Conservation (phyloP, 2,329 filamentous ascomycete genomes). For the Juglanconis juglandina region DNA sequence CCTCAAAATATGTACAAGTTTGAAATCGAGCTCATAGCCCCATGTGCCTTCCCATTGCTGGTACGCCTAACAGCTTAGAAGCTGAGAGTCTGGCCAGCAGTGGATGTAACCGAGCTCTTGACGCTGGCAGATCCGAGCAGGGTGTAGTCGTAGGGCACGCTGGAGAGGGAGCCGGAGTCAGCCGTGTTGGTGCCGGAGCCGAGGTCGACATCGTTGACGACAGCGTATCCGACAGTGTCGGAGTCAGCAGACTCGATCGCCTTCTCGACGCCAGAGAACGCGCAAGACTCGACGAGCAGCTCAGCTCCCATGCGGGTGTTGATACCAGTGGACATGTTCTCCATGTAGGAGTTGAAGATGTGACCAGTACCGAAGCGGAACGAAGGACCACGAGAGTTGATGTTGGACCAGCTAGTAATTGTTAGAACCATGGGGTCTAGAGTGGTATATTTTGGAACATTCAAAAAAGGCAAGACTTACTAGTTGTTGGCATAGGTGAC, state of each 20-base stretch:
- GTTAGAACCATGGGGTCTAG: conserved; percentile 15
- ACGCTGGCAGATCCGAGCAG: conserved; percentile 48
- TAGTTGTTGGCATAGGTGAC: conserved; percentile 65
- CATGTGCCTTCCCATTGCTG: neutral
- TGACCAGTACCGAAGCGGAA: conserved; percentile 66
- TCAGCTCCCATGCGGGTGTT: conserved; percentile 57
- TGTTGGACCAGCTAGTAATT: conserved; percentile 48
- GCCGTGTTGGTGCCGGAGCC: conserved; percentile 47
- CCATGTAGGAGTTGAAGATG: conserved; percentile 44
- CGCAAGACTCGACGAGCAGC: conserved; percentile 55
- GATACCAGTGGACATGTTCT: conserved; percentile 42
- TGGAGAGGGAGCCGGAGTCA: conserved; percentile 46
- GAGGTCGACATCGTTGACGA: conserved; percentile 39
- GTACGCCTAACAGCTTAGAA: conserved; percentile 23
- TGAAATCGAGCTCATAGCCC: neutral
- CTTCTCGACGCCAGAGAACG: conserved; percentile 38
- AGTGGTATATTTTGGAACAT: no score
- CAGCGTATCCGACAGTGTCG: conserved; percentile 37
- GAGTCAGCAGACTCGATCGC: conserved; percentile 39
- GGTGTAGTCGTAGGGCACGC: conserved; percentile 52
- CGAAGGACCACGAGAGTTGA: conserved; percentile 61
- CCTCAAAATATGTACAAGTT: conserved; percentile 12
- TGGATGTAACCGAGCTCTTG: conserved; percentile 38
- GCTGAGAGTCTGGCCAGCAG: conserved; percentile 36
- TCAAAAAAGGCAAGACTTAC: no score